phyloP scores from a whole-genome alignment of 2,329 filamentous ascomycete species.

The Pyrenochaeta sp. region DNA sequence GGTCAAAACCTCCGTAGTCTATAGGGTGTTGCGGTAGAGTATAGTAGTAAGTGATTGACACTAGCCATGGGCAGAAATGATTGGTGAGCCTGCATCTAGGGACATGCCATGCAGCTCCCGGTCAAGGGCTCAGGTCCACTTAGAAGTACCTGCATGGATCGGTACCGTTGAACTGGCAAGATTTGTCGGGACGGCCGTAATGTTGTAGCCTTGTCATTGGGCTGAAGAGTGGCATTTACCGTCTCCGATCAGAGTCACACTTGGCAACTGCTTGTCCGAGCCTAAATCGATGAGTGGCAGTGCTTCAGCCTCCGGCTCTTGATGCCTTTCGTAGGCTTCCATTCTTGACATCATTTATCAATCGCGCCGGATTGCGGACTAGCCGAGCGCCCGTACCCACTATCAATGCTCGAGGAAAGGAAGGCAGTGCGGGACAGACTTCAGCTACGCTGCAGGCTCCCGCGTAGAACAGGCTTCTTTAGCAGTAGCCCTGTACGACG shows the following conservation, averaged over 20 bases:
- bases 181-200: constrained; percentile 32
- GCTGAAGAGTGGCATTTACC: constrained; percentile 21
- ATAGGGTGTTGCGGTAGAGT: constrained; percentile 17
- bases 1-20: constrained; percentile 25
- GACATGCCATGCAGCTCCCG: constrained; percentile 24
- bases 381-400: background rate
- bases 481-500: background rate
- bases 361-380: background rate
- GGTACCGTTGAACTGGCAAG: constrained; percentile 34
- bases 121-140: constrained; percentile 17
- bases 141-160: constrained; percentile 37
- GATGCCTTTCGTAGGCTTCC: constrained; percentile 14
- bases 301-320: constrained; percentile 38
- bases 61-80: constrained; percentile 1
- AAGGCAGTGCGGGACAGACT: background rate
- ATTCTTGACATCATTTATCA: constrained; percentile 13
- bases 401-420: background rate
- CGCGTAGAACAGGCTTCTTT: background rate
- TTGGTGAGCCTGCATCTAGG: constrained; percentile 12
- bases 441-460: constrained; percentile 1
- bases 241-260: constrained; percentile 6
- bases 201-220: constrained; percentile 23
- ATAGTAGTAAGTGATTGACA: constrained; percentile 10
- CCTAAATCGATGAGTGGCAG: constrained; percentile 32
- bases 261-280: constrained; percentile 13